phyloP scores from a whole-genome alignment of 2,329 filamentous ascomycete genomes.

The Drechslerella dactyloides region DNA sequence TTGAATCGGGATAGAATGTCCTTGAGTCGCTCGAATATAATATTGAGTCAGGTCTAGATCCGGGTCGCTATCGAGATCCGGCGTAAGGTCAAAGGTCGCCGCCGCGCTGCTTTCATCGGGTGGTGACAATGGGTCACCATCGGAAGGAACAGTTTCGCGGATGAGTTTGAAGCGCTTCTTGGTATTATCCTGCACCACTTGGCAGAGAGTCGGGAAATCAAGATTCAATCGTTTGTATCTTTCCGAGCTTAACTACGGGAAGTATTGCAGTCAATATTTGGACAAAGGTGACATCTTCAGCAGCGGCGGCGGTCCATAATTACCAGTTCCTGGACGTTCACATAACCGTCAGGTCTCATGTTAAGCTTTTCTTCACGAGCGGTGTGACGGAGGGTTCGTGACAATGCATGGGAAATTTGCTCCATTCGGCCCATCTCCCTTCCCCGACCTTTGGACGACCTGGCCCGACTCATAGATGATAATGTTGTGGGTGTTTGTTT shows the following conservation, averaged over 20 bases:
- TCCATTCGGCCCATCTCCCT: slow-evolving; percentile 30
- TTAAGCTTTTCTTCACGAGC: slow-evolving; percentile 67
- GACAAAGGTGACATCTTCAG: slow-evolving; percentile 6
- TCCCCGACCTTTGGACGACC: slow-evolving; percentile 13
- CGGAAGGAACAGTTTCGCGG: slow-evolving; percentile 57
- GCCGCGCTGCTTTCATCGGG: slow-evolving; percentile 52
- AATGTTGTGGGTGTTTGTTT: background rate
- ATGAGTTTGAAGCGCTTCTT: slow-evolving; percentile 91
- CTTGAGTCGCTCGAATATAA: slow-evolving; percentile 93
- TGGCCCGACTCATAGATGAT: slow-evolving; percentile 17
- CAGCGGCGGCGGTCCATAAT: background rate
- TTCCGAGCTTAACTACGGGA: slow-evolving; percentile 64
- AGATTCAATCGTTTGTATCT: slow-evolving; percentile 72
- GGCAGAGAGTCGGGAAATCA: slow-evolving; percentile 75
- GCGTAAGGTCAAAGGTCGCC: slow-evolving; percentile 54
- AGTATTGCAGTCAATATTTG: background rate
- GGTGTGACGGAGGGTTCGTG: slow-evolving; percentile 67
- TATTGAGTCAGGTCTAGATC: slow-evolving; percentile 68
- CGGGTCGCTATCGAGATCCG: slow-evolving; percentile 54
- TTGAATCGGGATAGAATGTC: slow-evolving; percentile 80
- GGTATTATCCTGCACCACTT: slow-evolving; percentile 75
- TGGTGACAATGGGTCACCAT: slow-evolving; percentile 54
- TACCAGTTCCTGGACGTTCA: slow-evolving; percentile 67
- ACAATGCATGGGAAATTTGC: slow-evolving; percentile 61
- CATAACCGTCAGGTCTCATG: slow-evolving; percentile 67